Base-by-base conservation (phyloP, 2,329 filamentous ascomycete species). In the Bretziella fagacearum region DNA sequence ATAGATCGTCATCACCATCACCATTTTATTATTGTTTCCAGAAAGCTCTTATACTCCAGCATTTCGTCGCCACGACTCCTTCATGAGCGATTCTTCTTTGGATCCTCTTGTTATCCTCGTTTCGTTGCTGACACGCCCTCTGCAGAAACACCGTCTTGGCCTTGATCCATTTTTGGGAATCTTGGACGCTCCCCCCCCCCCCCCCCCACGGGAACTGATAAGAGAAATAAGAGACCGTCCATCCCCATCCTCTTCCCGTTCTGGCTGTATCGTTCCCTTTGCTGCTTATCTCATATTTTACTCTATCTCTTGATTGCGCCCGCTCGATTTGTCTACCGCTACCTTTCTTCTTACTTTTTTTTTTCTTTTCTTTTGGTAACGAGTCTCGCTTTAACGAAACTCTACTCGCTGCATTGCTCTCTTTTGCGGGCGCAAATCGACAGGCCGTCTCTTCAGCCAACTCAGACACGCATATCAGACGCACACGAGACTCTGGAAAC, bases 201-300 rank as follows among this genome's bases (percentile, higher is more conserved):
- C n/a, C n/a, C n/a, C n/a, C n/a, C n/a, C n/a, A n/a, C n/a, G n/a
- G 40, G 18, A 20, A 25, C 46, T 48, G 46, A 48, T 44, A 48
- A 48, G 46, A 29, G 35, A 44, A 46, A 46, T 27, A 27, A 41
- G 40, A 43, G 20, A 43, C 17, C 25, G 8, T n/a, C 40, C 40
- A 43, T 43, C 15, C 40, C 27, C 40, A 43, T 43, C 25, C 25
- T 30, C 25, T 43, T 27, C 18, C 25, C 40, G 17, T 39, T 13
- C 23, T 8, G 25, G 30, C 20, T 43, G 17, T 27, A 17, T 17
- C 26, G 26, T 43, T 30, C 18, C 13, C 18, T 22, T 43, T 30
- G 30, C 18, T 37, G 40, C 48, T 50, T 50, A 46, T 50, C 42
- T 46, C 30, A 42, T 50, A n/a, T 25, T 50, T 44, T 50, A 37